Evolutionary conservation across 768 basidiomycete species (phyloP).

Genomic region (Xanthoconium purpureum): DNA sequence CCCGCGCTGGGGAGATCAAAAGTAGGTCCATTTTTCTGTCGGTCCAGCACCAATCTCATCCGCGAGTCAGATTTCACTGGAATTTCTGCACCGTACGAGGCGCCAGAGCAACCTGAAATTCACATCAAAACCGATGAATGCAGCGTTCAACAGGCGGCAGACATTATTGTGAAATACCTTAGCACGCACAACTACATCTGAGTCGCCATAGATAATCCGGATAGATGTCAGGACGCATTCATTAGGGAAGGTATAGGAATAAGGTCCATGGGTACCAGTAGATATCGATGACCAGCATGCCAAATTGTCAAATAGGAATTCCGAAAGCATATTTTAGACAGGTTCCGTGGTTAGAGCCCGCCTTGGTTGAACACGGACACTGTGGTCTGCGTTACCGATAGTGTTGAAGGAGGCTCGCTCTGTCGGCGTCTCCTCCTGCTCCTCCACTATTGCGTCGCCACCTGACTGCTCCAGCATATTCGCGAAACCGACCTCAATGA

Average conservation of each 20-base stretch:
- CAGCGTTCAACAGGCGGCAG: constrained; percentile 75
- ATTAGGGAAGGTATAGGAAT: constrained; percentile 11
- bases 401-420: constrained; percentile 18
- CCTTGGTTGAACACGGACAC: constrained; percentile 7
- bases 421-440: constrained; percentile 46
- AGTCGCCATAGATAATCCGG: constrained; percentile 18
- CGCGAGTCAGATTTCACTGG: constrained; percentile 84
- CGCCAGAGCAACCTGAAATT: constrained; percentile 80
- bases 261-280: constrained; percentile 14
- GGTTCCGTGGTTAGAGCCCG: constrained; percentile 17
- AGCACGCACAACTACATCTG: constrained; percentile 57
- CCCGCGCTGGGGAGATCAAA: constrained; percentile 92
- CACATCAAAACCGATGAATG: constrained; percentile 86
- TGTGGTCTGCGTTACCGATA: constrained; percentile 7
- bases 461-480: constrained; percentile 56
- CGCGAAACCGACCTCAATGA: constrained; percentile 69
- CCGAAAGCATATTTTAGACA: constrained; percentile 10
- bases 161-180: constrained; percentile 78
- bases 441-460: constrained; percentile 60
- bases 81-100: constrained; percentile 95
- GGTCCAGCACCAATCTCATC: constrained; percentile 5
- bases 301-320: constrained; percentile 5
- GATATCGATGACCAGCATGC: constrained; percentile 13
- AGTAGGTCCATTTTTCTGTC: constrained; percentile 44
- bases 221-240: constrained; percentile 10